Conservation (phyloP, 805 yeast genomes). For the Hyphopichia homilentoma region DNA sequence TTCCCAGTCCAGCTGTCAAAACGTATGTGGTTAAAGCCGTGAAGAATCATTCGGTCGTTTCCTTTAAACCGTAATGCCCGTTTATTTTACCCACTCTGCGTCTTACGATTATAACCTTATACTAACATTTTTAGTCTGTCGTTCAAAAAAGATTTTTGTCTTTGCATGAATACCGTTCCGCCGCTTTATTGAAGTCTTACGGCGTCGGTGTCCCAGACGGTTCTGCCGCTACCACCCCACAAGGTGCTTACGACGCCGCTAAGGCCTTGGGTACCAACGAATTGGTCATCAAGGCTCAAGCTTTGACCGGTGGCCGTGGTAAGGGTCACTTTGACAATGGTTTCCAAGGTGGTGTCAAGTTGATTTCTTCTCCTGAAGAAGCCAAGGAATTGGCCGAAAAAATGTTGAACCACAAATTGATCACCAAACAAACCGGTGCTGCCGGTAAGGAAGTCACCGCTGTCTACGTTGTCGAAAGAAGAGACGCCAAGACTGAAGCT, state of each 20-base stretch:
- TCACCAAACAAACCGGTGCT: constrained; percentile 97
- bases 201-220: constrained; percentile 93
- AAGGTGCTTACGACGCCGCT: constrained; percentile 83
- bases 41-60: no score
- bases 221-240: constrained; percentile 83
- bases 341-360: constrained; percentile 92
- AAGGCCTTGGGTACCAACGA: constrained; percentile 70
- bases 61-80: no score
- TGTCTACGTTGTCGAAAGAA: constrained; percentile 92
- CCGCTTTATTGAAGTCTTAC: constrained; percentile 75
- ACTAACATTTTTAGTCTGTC: constrained; percentile 23
- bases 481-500: constrained; percentile 91
- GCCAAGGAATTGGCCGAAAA: constrained; percentile 81
- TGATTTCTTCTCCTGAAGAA: constrained; percentile 80
- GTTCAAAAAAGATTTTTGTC: constrained; percentile 68
- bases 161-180: constrained; percentile 94
- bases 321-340: constrained; percentile 97
- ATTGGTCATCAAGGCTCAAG: constrained; percentile 96
- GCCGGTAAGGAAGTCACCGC: constrained; percentile 97
- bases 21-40: no score
- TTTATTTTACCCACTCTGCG: no score
- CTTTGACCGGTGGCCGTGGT: constrained; percentile 99
- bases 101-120: constrained; percentile 1
- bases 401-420: constrained; percentile 88
- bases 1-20: no score